Conservation (phyloP, 768 basidiomycete species). For the Favolaschia claudopus region DNA sequence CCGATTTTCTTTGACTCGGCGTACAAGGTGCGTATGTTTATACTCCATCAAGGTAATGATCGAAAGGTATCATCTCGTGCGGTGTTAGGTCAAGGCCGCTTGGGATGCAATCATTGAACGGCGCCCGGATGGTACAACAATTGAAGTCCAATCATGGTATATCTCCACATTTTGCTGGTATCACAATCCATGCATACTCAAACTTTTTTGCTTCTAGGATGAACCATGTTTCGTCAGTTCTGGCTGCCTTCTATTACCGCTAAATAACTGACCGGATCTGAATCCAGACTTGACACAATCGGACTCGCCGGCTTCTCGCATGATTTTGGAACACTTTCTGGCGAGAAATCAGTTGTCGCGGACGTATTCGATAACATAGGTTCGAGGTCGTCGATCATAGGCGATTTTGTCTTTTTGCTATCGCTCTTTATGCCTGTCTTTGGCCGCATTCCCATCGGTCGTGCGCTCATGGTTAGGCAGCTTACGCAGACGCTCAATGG, state of each 20-base stretch:
- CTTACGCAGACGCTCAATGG: neutral
- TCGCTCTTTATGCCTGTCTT: neutral
- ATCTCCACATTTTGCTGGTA: too few relatives aligned
- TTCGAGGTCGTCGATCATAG: neutral
- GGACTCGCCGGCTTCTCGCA: constrained; percentile 10
- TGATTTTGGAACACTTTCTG: constrained; percentile 7
- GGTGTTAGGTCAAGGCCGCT: constrained; percentile 3
- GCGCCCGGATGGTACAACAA: neutral
- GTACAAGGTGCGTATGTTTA: neutral
- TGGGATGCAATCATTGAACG: constrained; percentile 8
- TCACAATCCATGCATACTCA: too few relatives aligned
- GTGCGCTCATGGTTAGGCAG: neutral
- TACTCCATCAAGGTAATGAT: too few relatives aligned
- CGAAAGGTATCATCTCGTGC: too few relatives aligned
- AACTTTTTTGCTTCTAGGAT: neutral
- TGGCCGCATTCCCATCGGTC: neutral
- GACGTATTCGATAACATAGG: neutral
- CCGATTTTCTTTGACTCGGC: constrained; percentile 14
- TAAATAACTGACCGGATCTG: too few relatives aligned
- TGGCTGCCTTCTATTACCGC: neutral
- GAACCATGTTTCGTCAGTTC: constrained; percentile 18
- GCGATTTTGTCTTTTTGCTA: neutral
- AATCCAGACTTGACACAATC: constrained; percentile 8
- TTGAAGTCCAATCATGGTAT: constrained; percentile 13
- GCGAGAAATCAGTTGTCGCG: neutral